Conservation (phyloP, 2,329 filamentous ascomycete species). For the Thelonectria blattea region DNA sequence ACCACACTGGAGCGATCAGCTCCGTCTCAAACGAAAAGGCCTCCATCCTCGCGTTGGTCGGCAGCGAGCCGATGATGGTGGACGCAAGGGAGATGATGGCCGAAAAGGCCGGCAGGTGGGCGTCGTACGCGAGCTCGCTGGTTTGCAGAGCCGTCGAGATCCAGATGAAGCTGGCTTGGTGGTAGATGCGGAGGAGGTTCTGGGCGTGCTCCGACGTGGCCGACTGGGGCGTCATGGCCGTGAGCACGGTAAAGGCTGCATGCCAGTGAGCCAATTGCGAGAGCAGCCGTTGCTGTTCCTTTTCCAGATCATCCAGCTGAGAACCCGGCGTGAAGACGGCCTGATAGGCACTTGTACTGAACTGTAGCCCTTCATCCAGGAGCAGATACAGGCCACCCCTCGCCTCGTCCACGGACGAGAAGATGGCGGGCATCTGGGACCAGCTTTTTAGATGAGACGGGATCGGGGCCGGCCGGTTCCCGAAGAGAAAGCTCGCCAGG, state of each 20-base stretch:
- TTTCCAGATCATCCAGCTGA: conserved; percentile 35
- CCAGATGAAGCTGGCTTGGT: conserved; percentile 44
- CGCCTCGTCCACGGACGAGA: conserved; percentile 43
- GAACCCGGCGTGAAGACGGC: conserved; percentile 37
- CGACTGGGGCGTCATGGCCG: conserved; percentile 33
- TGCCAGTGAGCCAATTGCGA: conserved; percentile 40
- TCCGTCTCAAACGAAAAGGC: conserved; percentile 52
- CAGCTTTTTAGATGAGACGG: conserved; percentile 43
- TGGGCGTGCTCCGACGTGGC: conserved; percentile 21
- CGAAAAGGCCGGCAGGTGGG: conserved; percentile 44
- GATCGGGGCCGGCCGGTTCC: conserved; percentile 45
- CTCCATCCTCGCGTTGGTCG: conserved; percentile 22
- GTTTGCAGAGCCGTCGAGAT: conserved; percentile 39
- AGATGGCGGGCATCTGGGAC: conserved; percentile 42
- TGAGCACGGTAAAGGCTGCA: conserved; percentile 39
- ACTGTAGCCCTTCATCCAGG: conserved; percentile 48
- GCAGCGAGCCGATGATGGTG: conserved; percentile 33
- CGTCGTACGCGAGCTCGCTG: conserved; percentile 45
- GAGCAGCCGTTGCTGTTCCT: conserved; percentile 44
- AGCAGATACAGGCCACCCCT: conserved; percentile 44
- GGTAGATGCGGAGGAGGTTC: conserved; percentile 46
- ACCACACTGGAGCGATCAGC: conserved; percentile 50
- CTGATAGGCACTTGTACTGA: conserved; percentile 39
- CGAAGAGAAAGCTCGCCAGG: conserved; percentile 50
- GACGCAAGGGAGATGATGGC: conserved; percentile 45